Evolutionary conservation across 208 protist species (phyloP), one percentile per base, ranked within the genome.

Genomic region (Balamuthia mandrillaris): DNA sequence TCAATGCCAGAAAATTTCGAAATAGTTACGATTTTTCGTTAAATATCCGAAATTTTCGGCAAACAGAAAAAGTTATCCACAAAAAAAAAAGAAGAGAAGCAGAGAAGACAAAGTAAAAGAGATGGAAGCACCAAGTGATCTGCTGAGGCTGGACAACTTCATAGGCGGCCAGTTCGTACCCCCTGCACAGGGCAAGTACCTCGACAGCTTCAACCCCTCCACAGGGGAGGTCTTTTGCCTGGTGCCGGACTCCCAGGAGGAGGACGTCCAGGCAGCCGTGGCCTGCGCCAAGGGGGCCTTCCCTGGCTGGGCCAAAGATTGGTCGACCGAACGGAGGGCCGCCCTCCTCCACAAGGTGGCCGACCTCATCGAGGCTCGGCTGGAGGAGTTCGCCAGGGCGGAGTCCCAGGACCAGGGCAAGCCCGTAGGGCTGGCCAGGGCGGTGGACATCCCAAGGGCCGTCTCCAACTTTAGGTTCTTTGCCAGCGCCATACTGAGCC

Each of bases 381-480:
- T 87, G n/a, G 52, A 87, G 37, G 87, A 87, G 66, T 92, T 94
- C 84, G 92, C 91, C 31, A 29, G 56, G 33, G 81, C 87, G 42
- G 92, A 95, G 41, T 84, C 60, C 7, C 45, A 31, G 33, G 93
- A 95, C 78, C 68, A 91, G 29, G 93, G 93, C 47, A 95, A 95
- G 86, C 56, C 92, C 10, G 61, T 95, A 31, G 18, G 37, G 27
- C 37, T 89, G 1, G 92, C 93, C 2, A n/a, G 31, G 16, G 29
- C 37, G 42, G 18, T 95, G 5, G 93, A 95, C 56, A 93, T 95
- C 63, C 89, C 91, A n/a, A 58, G 93, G 31, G 56, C 66, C 24
- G 74, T 89, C 31, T 31, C 39, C 16, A 94, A 94, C 81, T 94
- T 94, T 42, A 83, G 91, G 72, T 94, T 92, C 51, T 94, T 91